A percentile compares a stretch with the other conserved stretches of the same genome.
Evolutionary conservation across 495 filamentous ascomycete genomes (phyloP).

Genomic region (Hypoxylon lienhwacheense): DNA sequence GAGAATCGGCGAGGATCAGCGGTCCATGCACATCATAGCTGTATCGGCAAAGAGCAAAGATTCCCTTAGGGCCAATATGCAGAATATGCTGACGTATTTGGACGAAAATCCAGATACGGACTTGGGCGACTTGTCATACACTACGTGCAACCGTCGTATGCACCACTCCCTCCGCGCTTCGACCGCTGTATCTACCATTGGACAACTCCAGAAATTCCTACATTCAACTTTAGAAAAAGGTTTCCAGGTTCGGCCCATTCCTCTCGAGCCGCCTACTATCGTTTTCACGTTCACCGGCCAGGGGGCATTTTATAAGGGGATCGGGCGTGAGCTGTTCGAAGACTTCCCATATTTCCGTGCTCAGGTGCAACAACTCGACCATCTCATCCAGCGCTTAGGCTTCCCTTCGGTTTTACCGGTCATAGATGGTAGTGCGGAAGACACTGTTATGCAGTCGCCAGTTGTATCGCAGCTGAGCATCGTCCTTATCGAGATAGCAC

Average conservation of each 20-base stretch:
- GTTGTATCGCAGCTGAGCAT: slow-evolving; percentile 66
- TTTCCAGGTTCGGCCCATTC: neutral
- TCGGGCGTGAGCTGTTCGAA: slow-evolving; percentile 63
- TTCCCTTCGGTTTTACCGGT: slow-evolving; percentile 59
- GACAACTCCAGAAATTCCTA: slow-evolving; percentile 15
- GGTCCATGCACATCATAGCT: slow-evolving; percentile 48
- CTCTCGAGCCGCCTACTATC: slow-evolving; percentile 33
- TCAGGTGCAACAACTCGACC: slow-evolving; percentile 61
- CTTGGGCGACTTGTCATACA: slow-evolving; percentile 60
- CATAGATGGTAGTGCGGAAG: slow-evolving; percentile 47
- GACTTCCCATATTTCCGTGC: slow-evolving; percentile 57
- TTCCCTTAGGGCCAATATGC: slow-evolving; percentile 37
- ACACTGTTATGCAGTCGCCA: slow-evolving; percentile 55
- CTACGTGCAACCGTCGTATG: slow-evolving; percentile 69
- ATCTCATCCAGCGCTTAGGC: slow-evolving; percentile 58
- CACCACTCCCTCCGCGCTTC: slow-evolving; percentile 64
- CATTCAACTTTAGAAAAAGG: neutral
- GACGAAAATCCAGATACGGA: slow-evolving; percentile 41
- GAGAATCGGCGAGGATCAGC: slow-evolving; percentile 31
- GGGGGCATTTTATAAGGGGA: slow-evolving; percentile 53
- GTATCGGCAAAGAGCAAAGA: slow-evolving; percentile 49
- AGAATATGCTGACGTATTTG: slow-evolving; percentile 45
- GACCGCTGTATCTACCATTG: slow-evolving; percentile 47
- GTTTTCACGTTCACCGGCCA: slow-evolving; percentile 38
- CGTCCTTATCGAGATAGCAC: slow-evolving; percentile 69